phyloP scores from a whole-genome alignment of 2,329 filamentous ascomycete genomes.

The Beauveria sp. region DNA sequence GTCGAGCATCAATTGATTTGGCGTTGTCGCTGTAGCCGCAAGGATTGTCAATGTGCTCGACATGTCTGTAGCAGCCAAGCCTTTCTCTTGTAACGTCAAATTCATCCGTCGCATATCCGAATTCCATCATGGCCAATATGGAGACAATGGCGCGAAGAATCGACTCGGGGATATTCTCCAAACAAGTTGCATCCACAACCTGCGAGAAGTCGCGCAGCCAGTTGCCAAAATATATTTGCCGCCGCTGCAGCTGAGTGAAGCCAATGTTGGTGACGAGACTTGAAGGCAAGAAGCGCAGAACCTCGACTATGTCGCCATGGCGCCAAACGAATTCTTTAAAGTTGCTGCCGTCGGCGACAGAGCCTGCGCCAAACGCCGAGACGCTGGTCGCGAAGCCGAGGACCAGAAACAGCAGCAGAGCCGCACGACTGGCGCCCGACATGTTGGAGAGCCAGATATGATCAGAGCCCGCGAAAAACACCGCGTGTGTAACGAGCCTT shows the following conservation, averaged over 20 bases:
- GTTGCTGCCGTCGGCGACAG: slow-evolving; percentile 28
- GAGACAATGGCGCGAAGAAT: slow-evolving; percentile 23
- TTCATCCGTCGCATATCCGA: slow-evolving; percentile 65
- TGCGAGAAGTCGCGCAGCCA: slow-evolving; percentile 67
- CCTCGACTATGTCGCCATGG: slow-evolving; percentile 32
- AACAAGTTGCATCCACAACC: slow-evolving; percentile 55
- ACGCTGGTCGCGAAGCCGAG: slow-evolving; percentile 22
- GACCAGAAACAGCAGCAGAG: slow-evolving; percentile 15
- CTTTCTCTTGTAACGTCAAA: slow-evolving; percentile 73
- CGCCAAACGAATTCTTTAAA: slow-evolving; percentile 35
- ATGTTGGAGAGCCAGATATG: not conserved
- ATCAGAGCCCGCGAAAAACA: not conserved
- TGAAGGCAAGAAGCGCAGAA: slow-evolving; percentile 27
- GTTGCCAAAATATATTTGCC: slow-evolving; percentile 29
- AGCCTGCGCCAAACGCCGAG: slow-evolving; percentile 31
- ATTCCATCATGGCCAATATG: slow-evolving; percentile 24
- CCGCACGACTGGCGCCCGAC: not conserved
- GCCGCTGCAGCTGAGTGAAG: slow-evolving; percentile 30
- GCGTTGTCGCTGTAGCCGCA: slow-evolving; percentile 69
- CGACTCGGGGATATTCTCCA: slow-evolving; percentile 23
- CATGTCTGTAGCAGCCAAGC: slow-evolving; percentile 68
- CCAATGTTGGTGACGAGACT: slow-evolving; percentile 30
- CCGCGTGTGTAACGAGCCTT: not conserved
- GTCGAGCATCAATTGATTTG: slow-evolving; percentile 65
- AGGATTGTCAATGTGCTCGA: slow-evolving; percentile 64